Evolutionary conservation across 1,284 basidiomycete species (phyloP).

Genomic region (Trametes versicolor): DNA sequence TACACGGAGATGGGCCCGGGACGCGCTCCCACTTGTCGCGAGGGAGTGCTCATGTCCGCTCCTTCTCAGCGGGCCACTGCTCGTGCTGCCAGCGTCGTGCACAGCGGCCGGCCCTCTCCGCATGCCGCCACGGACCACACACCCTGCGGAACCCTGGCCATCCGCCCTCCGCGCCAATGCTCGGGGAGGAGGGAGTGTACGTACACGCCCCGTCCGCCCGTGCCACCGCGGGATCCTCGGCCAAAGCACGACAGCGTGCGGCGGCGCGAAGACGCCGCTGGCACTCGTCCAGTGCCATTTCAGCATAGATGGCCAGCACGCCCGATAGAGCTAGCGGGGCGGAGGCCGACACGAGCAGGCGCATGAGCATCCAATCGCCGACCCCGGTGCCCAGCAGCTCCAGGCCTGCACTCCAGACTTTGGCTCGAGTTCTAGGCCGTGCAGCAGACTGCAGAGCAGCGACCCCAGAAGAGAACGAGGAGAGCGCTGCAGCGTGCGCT

Average conservation of each 20-base stretch:
- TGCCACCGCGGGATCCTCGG: slow-evolving; percentile 27
- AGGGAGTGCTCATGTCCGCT: slow-evolving; percentile 16
- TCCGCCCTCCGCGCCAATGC: background rate
- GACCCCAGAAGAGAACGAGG: background rate
- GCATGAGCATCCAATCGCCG: background rate
- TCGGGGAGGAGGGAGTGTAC: background rate
- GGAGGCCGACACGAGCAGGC: background rate
- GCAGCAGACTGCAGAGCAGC: background rate
- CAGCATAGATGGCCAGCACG: slow-evolving; percentile 8
- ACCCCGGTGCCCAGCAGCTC: background rate
- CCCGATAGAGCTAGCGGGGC: slow-evolving; percentile 1
- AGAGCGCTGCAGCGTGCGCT: background rate
- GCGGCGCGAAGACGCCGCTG: background rate
- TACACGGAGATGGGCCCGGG: slow-evolving; percentile 6
- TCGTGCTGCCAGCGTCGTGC: background rate
- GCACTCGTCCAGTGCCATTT: slow-evolving; percentile 14
- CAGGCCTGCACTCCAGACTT: no score
- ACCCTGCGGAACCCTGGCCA: background rate
- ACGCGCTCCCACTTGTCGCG: slow-evolving; percentile 3
- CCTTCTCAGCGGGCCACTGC: slow-evolving; percentile 5
- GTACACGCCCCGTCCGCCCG: background rate
- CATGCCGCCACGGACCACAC: background rate
- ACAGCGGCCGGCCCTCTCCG: background rate
- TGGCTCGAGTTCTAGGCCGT: background rate
- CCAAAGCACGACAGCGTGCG: slow-evolving; percentile 12